Base-by-base conservation (phyloP, 1,284 basidiomycete species). In the Marasmius tenuissimus region DNA sequence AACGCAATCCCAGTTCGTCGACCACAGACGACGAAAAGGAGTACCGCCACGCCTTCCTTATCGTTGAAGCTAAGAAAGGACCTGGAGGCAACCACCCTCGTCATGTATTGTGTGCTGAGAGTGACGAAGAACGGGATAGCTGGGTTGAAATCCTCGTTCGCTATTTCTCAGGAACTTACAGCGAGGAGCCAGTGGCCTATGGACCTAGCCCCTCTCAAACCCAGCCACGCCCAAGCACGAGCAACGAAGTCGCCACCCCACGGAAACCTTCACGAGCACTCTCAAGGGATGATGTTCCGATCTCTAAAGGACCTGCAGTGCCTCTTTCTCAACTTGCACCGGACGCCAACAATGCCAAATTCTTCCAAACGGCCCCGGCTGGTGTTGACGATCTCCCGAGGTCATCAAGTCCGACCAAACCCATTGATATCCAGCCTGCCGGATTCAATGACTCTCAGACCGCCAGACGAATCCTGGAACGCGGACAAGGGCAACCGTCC, bases 51-150 rank as follows among this genome's bases (percentile, higher is more conserved):
- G 97, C 97, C 0, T 98, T 99, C 78, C 85, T 99, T 62, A 94
- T 99, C 70, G 93, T 98, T 64, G 96, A 98, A 75, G 85, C 85
- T 20, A 89, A 88, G 71, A 88, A 86, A 59, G 85, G 83, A 1
- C 88, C 88, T 12, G 85, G 84, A 51, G 87, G 90, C 4, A 85
- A 88, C 56, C 86, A 86, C 65, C 85, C 91, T 57, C 84, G 94
- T 22, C 97, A 98, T 72, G 96, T 99, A 37, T 80, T 99, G 4
- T 98, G 97, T 70, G 97, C 97, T 0, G 94, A 97, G 75, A 98
- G 92, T 71, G 97, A 99, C 74, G 78, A 83, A 53, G 95, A 97
- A 71, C 85, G 97, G 45, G 97, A 99, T 72, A 85, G 83, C 61
- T 99, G 97, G 97, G 96, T 98, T 39, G 91, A 96, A 62, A 90